Conservation (phyloP, 164 flowering plant genomes). For the Litsea cubeba region DNA sequence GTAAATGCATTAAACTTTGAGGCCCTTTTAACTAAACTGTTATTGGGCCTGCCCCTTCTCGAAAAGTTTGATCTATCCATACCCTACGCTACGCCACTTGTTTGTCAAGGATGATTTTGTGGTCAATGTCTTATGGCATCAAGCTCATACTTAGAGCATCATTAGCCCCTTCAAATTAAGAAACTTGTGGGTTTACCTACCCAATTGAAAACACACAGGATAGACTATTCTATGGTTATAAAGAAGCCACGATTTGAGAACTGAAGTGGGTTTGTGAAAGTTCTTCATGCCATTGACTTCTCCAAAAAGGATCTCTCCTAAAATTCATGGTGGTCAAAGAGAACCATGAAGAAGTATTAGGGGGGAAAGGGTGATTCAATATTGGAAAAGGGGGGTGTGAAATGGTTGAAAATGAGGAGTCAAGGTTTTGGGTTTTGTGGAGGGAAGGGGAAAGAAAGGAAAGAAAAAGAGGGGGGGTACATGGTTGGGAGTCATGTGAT, state of each 20-base stretch:
- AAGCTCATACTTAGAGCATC: too few relatives aligned
- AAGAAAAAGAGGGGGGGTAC: neutral
- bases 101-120: too few relatives aligned
- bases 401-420: neutral
- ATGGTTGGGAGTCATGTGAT: conserved; percentile 24
- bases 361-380: neutral
- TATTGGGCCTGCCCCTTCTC: too few relatives aligned
- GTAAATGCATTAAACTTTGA: too few relatives aligned
- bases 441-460: neutral
- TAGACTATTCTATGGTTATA: neutral
- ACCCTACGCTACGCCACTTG: too few relatives aligned
- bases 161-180: too few relatives aligned
- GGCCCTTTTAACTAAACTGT: too few relatives aligned
- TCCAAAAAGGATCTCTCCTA: neutral
- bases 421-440: neutral
- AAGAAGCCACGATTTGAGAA: neutral
- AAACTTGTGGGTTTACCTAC: too few relatives aligned
- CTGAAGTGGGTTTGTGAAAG: too few relatives aligned
- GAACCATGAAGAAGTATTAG: too few relatives aligned
- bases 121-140: too few relatives aligned
- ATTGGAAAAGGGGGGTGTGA: neutral
- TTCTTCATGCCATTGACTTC: neutral
- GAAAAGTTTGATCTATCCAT: too few relatives aligned
- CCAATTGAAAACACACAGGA: neutral
- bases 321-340: neutral